Evolutionary conservation across 169 alveolate species (phyloP).

Genomic region (Haemoproteus tartakovskyi): DNA sequence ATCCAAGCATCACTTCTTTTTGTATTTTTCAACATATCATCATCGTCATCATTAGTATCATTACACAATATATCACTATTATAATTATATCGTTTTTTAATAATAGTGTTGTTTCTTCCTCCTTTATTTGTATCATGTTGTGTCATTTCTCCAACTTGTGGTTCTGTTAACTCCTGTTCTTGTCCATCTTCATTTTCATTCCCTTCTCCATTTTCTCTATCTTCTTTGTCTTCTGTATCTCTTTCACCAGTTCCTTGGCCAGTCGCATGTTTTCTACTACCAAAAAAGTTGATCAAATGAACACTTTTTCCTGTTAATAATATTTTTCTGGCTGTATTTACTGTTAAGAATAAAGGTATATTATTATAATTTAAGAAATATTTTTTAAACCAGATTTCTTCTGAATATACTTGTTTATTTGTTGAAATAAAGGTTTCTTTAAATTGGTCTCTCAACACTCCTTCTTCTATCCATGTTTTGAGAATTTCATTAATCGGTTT

Average conservation of each 20-base stretch:
- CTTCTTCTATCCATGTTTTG: conserved; percentile 37
- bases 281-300: conserved; percentile 8
- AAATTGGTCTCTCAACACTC: conserved; percentile 26
- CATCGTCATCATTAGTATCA: background rate
- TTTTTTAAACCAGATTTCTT: conserved; percentile 34
- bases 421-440: conserved; percentile 39
- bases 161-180: too few relatives aligned
- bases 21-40: too few relatives aligned
- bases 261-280: background rate
- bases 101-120: too few relatives aligned
- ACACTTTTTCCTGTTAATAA: conserved; percentile 51
- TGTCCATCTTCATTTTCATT: too few relatives aligned
- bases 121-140: too few relatives aligned
- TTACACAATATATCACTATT: background rate
- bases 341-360: conserved; percentile 26
- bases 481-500: conserved; percentile 36
- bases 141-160: too few relatives aligned
- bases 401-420: conserved; percentile 21
- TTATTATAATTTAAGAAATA: conserved; percentile 12
- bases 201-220: too few relatives aligned
- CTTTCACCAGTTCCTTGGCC: background rate
- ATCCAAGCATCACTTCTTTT: too few relatives aligned
- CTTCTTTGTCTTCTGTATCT: background rate
- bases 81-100: background rate
- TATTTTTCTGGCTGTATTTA: conserved; percentile 19